Percentiles rank a stretch among this genome's conserved stretches.
Evolutionary conservation across 2,329 filamentous ascomycete species (phyloP).

Genomic region (Tothia fuscella): DNA sequence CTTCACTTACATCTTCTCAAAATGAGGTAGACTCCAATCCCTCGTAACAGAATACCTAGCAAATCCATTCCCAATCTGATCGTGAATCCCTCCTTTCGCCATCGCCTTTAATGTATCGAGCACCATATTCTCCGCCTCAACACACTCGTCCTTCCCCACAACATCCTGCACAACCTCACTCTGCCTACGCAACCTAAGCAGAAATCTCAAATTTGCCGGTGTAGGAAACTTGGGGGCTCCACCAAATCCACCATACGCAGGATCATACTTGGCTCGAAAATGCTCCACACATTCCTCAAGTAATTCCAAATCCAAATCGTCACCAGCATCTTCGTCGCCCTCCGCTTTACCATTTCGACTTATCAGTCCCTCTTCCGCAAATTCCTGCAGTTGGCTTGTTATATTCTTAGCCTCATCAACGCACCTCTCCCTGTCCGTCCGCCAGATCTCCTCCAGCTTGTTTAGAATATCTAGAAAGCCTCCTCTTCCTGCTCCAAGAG

Average conservation of each 20-base stretch:
- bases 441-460: constrained; percentile 66
- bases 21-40: constrained; percentile 91
- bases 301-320: constrained; percentile 76
- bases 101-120: constrained; percentile 70
- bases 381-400: constrained; percentile 67
- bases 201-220: constrained; percentile 69
- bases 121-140: constrained; percentile 64
- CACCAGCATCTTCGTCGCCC: constrained; percentile 34
- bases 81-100: constrained; percentile 57
- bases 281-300: constrained; percentile 80
- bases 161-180: constrained; percentile 66
- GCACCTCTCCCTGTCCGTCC: constrained; percentile 71
- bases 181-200: constrained; percentile 63
- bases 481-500: constrained; percentile 39
- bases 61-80: constrained; percentile 68
- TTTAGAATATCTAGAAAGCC: constrained; percentile 73
- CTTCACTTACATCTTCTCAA: constrained; percentile 69
- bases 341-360: constrained; percentile 17
- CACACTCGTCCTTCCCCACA: constrained; percentile 71
- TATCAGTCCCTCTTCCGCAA: constrained; percentile 76
- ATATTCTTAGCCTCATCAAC: constrained; percentile 75
- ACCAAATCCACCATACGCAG: constrained; percentile 63
- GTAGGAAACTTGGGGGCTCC: constrained; percentile 79
- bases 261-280: constrained; percentile 71
- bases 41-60: constrained; percentile 78